These are phyloP conservation scores for Fonsecaea monophora DNA, from an alignment of 2,329 filamentous ascomycete species.

Conservation along the genomic window DNA sequence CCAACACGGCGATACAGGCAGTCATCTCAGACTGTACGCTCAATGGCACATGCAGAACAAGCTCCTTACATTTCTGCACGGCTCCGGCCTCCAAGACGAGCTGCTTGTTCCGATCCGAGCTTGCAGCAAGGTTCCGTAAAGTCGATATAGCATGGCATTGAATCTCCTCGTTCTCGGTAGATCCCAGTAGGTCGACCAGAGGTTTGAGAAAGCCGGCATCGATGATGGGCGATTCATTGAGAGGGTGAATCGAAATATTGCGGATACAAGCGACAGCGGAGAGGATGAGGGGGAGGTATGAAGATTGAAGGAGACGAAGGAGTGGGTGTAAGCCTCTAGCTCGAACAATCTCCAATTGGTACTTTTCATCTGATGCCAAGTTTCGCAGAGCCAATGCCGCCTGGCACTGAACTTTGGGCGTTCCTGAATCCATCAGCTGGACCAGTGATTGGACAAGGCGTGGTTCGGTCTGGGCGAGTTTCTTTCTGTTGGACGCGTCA, in stretches of 20 bases:
- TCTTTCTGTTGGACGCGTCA: slow-evolving; percentile 86
- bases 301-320: slow-evolving; percentile 88
- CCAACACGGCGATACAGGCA: slow-evolving; percentile 95
- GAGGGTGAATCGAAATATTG: slow-evolving; percentile 97
- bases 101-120: slow-evolving; percentile 96
- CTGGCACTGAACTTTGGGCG: slow-evolving; percentile 97
- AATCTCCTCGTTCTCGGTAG: slow-evolving; percentile 97
- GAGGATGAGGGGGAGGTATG: slow-evolving; percentile 92
- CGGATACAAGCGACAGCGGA: slow-evolving; percentile 97
- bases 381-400: slow-evolving; percentile 93
- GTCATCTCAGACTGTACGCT: slow-evolving; percentile 99
- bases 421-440: slow-evolving; percentile 95
- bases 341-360: slow-evolving; percentile 95
- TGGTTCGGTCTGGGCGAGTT: slow-evolving; percentile 86
- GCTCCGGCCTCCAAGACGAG: slow-evolving; percentile 96
- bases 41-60: slow-evolving; percentile 89
- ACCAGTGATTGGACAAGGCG: slow-evolving; percentile 93
- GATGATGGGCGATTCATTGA: slow-evolving; percentile 98
- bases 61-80: slow-evolving; percentile 97
- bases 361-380: slow-evolving; percentile 96
- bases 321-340: slow-evolving; percentile 84
- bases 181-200: slow-evolving; percentile 89
- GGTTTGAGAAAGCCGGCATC: slow-evolving; percentile 95
- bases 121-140: slow-evolving; percentile 90
- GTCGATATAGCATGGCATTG: slow-evolving; percentile 99